Percentiles rank a stretch among this genome's conserved stretches.
These are phyloP conservation scores for Nicotiana paniculata DNA, from an alignment of 257 asterid genomes.

Conservation along the genomic window DNA sequence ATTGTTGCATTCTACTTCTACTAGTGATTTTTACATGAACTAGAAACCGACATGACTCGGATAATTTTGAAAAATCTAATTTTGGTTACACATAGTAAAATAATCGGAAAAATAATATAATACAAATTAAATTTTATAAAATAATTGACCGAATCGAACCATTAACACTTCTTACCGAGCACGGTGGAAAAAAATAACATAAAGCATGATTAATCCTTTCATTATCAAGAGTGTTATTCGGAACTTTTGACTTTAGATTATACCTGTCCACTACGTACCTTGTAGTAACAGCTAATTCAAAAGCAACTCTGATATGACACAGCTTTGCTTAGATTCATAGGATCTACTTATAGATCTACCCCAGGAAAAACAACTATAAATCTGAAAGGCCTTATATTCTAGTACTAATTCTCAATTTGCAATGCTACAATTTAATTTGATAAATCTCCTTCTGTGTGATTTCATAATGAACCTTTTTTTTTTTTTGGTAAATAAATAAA, in stretches of 20 bases:
- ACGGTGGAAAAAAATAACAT: not conserved
- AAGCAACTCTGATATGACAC: not conserved
- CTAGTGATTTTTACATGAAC: too few relatives aligned
- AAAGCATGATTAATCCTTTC: not conserved
- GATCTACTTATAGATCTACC: not conserved
- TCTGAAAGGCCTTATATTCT: not conserved
- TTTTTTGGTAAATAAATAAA: not conserved
- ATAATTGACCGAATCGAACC: too few relatives aligned
- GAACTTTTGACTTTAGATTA: not conserved
- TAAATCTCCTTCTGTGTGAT: not conserved
- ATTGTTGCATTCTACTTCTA: too few relatives aligned
- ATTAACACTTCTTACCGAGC: too few relatives aligned
- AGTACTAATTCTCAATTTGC: not conserved
- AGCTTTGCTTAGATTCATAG: not conserved
- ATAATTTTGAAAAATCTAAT: too few relatives aligned
- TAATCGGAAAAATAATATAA: too few relatives aligned
- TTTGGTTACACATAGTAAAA: too few relatives aligned
- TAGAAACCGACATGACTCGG: too few relatives aligned
- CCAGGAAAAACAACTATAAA: not conserved
- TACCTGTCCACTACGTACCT: not conserved
- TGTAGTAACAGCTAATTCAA: not conserved
- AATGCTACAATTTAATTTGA: not conserved
- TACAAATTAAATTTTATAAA: too few relatives aligned
- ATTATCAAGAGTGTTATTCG: not conserved
- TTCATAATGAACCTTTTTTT: not conserved